Conservation (phyloP, 2,329 filamentous ascomycete species). For the Xylaria sp. region DNA sequence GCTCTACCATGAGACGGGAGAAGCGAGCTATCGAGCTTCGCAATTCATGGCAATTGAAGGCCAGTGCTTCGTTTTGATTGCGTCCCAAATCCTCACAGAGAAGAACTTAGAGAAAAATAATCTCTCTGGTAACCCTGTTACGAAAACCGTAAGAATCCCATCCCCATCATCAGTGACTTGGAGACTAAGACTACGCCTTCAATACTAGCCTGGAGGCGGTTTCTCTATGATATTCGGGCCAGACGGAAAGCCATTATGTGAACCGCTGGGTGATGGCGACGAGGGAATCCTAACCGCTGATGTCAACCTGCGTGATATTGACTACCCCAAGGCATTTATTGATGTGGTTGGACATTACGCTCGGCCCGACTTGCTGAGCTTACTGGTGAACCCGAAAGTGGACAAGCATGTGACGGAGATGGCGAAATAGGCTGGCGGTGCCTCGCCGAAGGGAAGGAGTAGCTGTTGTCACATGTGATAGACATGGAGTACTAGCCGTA, state of each 20-base stretch:
- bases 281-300: slow-evolving; percentile 65
- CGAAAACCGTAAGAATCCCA: slow-evolving; percentile 47
- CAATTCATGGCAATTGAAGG: slow-evolving; percentile 59
- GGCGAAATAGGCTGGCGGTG: slow-evolving; percentile 41
- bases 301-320: slow-evolving; percentile 58
- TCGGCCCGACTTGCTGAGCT: slow-evolving; percentile 55
- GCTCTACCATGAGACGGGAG: slow-evolving; percentile 52
- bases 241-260: slow-evolving; percentile 60
- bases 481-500: not conserved
- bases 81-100: slow-evolving; percentile 55
- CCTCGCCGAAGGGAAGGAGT: slow-evolving; percentile 8
- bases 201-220: slow-evolving; percentile 54
- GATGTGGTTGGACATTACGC: slow-evolving; percentile 54
- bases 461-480: not conserved
- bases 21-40: slow-evolving; percentile 51
- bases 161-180: slow-evolving; percentile 10
- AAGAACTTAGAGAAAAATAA: slow-evolving; percentile 55
- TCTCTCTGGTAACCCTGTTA: slow-evolving; percentile 53
- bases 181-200: slow-evolving; percentile 21
- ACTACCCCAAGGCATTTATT: slow-evolving; percentile 54
- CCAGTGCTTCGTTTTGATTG: slow-evolving; percentile 55
- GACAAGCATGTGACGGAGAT: slow-evolving; percentile 49
- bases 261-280: slow-evolving; percentile 52
- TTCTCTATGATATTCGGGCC: slow-evolving; percentile 63
- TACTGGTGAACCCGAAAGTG: slow-evolving; percentile 53